A percentile compares a stretch with the other conserved stretches of the same genome.
Evolutionary conservation across 2,329 filamentous ascomycete genomes (phyloP).

Genomic region (Talaromyces pinophilus): DNA sequence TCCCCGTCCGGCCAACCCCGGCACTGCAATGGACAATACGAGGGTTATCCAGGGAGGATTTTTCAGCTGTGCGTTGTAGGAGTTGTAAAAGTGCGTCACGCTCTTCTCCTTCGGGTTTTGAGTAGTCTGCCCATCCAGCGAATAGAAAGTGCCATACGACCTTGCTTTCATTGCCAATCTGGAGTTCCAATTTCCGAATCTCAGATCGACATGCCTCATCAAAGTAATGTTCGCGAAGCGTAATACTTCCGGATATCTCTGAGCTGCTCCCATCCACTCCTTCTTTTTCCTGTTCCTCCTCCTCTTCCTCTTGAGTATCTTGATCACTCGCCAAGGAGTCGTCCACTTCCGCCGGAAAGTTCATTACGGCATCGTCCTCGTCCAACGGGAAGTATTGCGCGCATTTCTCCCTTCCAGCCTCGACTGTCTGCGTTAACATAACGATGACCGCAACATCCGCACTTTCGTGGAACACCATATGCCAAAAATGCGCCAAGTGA

Average conservation of each 20-base stretch:
- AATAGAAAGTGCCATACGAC: constrained; percentile 83
- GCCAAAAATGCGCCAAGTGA: constrained; percentile 82
- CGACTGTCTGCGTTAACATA: constrained; percentile 89
- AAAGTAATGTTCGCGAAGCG: constrained; percentile 57
- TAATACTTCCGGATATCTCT: constrained; percentile 66
- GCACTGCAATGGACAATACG: constrained; percentile 87
- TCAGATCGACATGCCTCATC: constrained; percentile 64
- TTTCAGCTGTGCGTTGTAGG: constrained; percentile 51
- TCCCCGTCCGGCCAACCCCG: constrained; percentile 89
- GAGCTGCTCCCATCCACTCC: constrained; percentile 65
- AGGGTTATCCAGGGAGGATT: constrained; percentile 61
- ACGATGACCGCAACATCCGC: constrained; percentile 76
- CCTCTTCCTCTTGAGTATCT: constrained; percentile 56
- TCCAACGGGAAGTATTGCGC: constrained; percentile 78
- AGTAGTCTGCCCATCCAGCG: constrained; percentile 86
- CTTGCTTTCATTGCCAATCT: constrained; percentile 56
- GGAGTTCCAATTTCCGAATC: constrained; percentile 68
- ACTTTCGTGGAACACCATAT: constrained; percentile 89
- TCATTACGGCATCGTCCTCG: constrained; percentile 53
- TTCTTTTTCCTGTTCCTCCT: constrained; percentile 63
- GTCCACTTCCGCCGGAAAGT: constrained; percentile 39
- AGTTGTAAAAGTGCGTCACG: constrained; percentile 54
- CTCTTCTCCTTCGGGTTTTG: constrained; percentile 65
- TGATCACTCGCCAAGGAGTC: constrained; percentile 30
- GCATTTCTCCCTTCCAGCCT: constrained; percentile 78